These are phyloP conservation scores for Populus tremula DNA, from an alignment of 345 rosid genomes.

Conservation along the genomic window DNA sequence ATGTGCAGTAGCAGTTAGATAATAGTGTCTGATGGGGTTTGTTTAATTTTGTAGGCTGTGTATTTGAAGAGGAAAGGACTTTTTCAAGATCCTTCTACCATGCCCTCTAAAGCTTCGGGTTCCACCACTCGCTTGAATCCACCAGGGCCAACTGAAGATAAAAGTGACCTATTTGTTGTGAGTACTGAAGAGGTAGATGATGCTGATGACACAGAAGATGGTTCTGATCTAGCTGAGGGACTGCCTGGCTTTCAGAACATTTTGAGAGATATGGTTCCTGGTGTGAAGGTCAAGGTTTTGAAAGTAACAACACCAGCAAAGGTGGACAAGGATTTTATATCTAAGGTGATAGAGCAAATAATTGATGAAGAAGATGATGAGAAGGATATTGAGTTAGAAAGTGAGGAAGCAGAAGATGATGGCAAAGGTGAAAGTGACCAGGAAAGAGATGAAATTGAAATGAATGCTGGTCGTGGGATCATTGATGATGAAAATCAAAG, in stretches of 20 bases:
- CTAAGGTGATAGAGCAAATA: slow-evolving; percentile 79
- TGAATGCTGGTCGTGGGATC: slow-evolving; percentile 47
- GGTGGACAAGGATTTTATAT: slow-evolving; percentile 77
- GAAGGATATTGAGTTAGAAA: slow-evolving; percentile 55
- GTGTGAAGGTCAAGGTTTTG: slow-evolving; percentile 77
- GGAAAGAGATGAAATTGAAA: slow-evolving; percentile 50
- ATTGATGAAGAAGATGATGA: slow-evolving; percentile 79
- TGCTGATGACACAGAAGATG: slow-evolving; percentile 57
- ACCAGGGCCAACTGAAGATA: slow-evolving; percentile 52
- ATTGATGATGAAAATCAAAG: slow-evolving; percentile 52
- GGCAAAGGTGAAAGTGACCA: slow-evolving; percentile 49
- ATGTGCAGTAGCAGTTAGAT: background rate
- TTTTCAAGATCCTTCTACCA: slow-evolving; percentile 41
- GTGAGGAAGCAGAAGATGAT: slow-evolving; percentile 54
- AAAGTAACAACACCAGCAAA: slow-evolving; percentile 73
- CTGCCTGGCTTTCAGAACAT: slow-evolving; percentile 69
- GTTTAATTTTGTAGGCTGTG: slow-evolving; percentile 58
- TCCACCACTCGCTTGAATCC: slow-evolving; percentile 41
- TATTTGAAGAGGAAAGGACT: slow-evolving; percentile 62
- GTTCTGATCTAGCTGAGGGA: slow-evolving; percentile 67
- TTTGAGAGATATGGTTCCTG: slow-evolving; percentile 83
- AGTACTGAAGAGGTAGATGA: slow-evolving; percentile 61
- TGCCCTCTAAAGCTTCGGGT: slow-evolving; percentile 41
- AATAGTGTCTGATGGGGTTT: slow-evolving; percentile 13
- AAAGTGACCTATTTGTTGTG: slow-evolving; percentile 45